Conservation (phyloP, 305 asterid genomes). For the Striga hermonthica region DNA sequence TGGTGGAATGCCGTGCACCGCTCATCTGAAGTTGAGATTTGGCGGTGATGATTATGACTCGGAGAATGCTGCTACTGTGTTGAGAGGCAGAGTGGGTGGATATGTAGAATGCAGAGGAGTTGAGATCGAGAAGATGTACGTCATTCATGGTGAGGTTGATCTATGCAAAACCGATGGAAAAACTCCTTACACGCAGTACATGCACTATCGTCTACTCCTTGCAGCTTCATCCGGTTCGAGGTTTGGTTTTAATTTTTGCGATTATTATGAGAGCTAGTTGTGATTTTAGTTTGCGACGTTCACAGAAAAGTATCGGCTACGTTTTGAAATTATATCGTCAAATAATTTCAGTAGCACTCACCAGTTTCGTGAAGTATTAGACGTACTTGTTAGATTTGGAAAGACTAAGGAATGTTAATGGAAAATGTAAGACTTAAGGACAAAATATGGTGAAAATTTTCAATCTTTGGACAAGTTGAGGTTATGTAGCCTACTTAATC, state of each 20-base stretch:
- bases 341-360: too few relatives aligned
- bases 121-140: constrained; percentile 41
- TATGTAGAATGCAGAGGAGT: constrained; percentile 35
- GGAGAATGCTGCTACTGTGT: constrained; percentile 8
- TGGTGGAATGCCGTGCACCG: constrained; percentile 44
- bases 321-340: too few relatives aligned
- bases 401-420: too few relatives aligned
- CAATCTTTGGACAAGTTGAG: too few relatives aligned
- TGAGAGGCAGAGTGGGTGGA: constrained; percentile 45
- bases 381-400: too few relatives aligned
- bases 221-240: constrained; percentile 61
- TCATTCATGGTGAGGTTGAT: constrained; percentile 47
- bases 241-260: constrained; percentile 24
- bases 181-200: constrained; percentile 60
- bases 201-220: constrained; percentile 47
- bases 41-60: too few relatives aligned
- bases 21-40: constrained; percentile 40
- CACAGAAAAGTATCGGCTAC: not conserved
- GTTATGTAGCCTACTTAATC: too few relatives aligned
- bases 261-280: too few relatives aligned
- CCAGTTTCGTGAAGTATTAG: too few relatives aligned
- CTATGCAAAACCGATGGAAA: constrained; percentile 38
- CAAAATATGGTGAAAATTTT: too few relatives aligned
- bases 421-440: too few relatives aligned
- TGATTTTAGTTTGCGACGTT: too few relatives aligned